Base-by-base conservation (phyloP, 2,329 filamentous ascomycete species). In the Blastomyces gilchristii region DNA sequence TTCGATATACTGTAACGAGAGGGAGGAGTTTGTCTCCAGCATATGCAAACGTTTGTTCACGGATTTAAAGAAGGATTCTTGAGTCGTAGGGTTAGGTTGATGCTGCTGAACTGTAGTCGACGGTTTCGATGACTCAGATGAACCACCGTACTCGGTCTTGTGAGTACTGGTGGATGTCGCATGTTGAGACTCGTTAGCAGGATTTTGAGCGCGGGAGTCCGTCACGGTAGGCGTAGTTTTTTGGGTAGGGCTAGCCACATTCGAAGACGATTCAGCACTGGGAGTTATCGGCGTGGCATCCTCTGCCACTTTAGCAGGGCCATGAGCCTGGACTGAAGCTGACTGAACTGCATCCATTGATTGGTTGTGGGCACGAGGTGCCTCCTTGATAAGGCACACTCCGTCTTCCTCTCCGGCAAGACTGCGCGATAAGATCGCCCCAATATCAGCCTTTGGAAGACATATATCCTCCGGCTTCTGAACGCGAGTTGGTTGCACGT, bases 51-150 rank as follows among this genome's bases (percentile, higher is more conserved):
- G 89, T 75, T 97, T 97, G 66, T 92, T 91, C 9, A 97, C 88
- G 3, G 91, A 90, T 74, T 97, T 97, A 82, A 97, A 99, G 76
- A 99, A 97, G 1, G 90, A 94, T 73, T 99, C 94, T 74, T 99
- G 94, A 0, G 95, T 94, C 0, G 92, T 91, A 1, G 93, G 92
- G 0, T 86, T 84, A 1, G 88, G 76, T 1, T 82, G 75, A 8
- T 81, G 73, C 0, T 81, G 77, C n/a, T 61, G 59, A 28, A 57
- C 31, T 87, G 76, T 2, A 82, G 75, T 6, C 81, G 73, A 0
- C 80, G 78, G 25, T 56, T 61, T 64, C 16, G 58, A 49, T 45
- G 39, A 34, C 43, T 65, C 64, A 14, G 56, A 54, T 12, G 43
- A n/a, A 11, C 63, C 58, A 41, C 57, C 63, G 16, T 63, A 63